Base-by-base conservation (phyloP, 192 early-diverging fungal species). In the Gigaspora rosea region DNA sequence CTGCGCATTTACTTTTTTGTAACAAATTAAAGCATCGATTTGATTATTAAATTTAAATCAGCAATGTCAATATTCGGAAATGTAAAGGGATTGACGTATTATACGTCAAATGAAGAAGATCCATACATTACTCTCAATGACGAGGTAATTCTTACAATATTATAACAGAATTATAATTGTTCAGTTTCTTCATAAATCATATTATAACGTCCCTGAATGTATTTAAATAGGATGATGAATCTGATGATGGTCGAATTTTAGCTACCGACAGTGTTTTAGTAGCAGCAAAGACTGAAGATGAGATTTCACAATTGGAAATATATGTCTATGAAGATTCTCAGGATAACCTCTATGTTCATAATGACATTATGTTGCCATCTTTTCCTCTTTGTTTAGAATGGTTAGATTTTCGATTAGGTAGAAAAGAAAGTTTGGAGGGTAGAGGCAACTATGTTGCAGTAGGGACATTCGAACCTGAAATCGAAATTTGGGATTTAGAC, bases 401-500 rank as follows among this genome's bases (percentile, higher is more conserved):
- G 96, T 76, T 99, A 47, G 95, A 97, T 81, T 97, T 91, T 85
- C 84, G 86, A n/a, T 87, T 94, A 9, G 94, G 92, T 10, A 75
- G 88, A 47, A 95, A 92, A 80, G 72, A 81, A 85, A 20, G 82
- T 73, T n/a, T 36, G 81, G 22, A 77, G 15, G 80, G 79, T 0
- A 85, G 84, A 6, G 95, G 97, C 63, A 96, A 94, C 84, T 99
- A 92, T 83, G 92, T 96, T 48, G 98, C 98, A 3, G 90, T 99
- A 61, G 98, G 94, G 51, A 98, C 97, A 20, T 98, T 98, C 86
- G 95, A 98, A 73, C 96, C 98, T 2, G 92, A 92, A 70, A 97
- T 99, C 65, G 98, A 99, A 81, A 96, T 99, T 78, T 99, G 98
- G 98, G 93, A 98, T 83, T 83, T 98, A 54, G 98, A 99, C 76